Percentiles rank a stretch among this genome's conserved stretches.
These are phyloP conservation scores for Globisporangium rhizosaccharum DNA, from an alignment of 352 stramenopile genomes.

Conservation along the genomic window DNA sequence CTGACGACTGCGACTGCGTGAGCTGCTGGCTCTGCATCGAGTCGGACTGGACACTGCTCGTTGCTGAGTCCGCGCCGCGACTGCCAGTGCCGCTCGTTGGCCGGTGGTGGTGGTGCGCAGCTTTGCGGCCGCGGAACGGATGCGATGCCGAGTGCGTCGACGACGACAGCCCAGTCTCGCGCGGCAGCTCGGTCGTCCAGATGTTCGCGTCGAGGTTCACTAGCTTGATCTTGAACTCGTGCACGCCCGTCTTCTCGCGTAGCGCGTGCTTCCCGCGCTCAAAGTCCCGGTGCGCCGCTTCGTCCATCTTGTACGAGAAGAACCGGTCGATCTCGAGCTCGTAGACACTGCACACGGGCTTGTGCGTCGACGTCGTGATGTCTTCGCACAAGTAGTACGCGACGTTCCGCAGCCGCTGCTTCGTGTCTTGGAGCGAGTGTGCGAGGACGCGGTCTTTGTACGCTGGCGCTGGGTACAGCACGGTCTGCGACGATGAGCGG, in stretches of 20 bases:
- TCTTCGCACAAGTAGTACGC: conserved; percentile 49
- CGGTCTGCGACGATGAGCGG: too few relatives aligned
- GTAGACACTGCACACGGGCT: conserved; percentile 43
- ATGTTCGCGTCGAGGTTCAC: conserved; percentile 55
- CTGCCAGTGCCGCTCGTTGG: not conserved
- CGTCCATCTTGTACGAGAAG: conserved; percentile 36
- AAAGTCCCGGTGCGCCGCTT: conserved; percentile 16
- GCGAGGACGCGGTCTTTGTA: conserved; percentile 72
- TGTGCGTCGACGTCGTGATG: conserved; percentile 38
- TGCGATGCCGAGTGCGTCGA: conserved; percentile 10
- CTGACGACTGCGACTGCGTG: conserved; percentile 5
- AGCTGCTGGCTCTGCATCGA: conserved; percentile 8
- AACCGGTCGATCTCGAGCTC: conserved; percentile 53
- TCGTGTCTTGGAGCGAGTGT: conserved; percentile 42
- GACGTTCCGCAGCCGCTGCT: conserved; percentile 30
- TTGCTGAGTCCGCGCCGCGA: conserved; percentile 5
- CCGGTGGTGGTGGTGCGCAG: not conserved
- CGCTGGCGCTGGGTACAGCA: conserved; percentile 23
- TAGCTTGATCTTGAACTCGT: conserved; percentile 49
- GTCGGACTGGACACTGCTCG: conserved; percentile 11
- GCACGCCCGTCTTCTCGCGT: conserved; percentile 32
- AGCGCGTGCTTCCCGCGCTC: conserved; percentile 23
- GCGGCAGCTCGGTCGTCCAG: conserved; percentile 24
- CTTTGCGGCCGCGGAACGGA: not conserved
- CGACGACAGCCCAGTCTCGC: conserved; percentile 2